Conservation (phyloP, 2,329 filamentous ascomycete genomes). For the Fusarium odoratissimum region DNA sequence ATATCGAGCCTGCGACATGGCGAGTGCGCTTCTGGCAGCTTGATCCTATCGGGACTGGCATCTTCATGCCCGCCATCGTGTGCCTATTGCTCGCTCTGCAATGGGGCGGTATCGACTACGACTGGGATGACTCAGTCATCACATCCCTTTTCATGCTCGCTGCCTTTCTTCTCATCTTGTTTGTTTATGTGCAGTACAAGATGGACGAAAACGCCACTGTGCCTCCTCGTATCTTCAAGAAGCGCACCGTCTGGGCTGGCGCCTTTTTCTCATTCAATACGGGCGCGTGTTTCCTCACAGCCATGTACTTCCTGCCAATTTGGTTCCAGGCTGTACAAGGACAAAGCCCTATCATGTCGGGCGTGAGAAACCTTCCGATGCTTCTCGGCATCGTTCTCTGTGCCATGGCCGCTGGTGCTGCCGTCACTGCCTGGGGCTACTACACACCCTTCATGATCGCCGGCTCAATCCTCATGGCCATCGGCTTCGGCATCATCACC, state of each 20-base stretch:
- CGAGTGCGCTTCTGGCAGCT: slow-evolving; percentile 42
- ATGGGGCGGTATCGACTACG: slow-evolving; percentile 57
- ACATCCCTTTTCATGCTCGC: slow-evolving; percentile 49
- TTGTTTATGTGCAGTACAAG: slow-evolving; percentile 53
- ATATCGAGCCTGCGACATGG: slow-evolving; percentile 43
- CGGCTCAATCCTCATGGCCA: slow-evolving; percentile 48
- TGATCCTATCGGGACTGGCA: slow-evolving; percentile 47
- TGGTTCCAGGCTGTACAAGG: slow-evolving; percentile 61
- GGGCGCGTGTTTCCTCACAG: slow-evolving; percentile 48
- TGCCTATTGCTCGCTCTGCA: slow-evolving; percentile 63
- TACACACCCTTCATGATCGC: slow-evolving; percentile 58
- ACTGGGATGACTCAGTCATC: slow-evolving; percentile 41
- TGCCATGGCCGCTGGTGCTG: slow-evolving; percentile 49
- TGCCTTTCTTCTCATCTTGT: slow-evolving; percentile 49
- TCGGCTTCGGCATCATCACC: slow-evolving; percentile 57
- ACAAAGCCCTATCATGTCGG: slow-evolving; percentile 53
- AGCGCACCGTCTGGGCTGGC: slow-evolving; percentile 54
- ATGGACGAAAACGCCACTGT: slow-evolving; percentile 57
- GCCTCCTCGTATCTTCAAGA: slow-evolving; percentile 55
- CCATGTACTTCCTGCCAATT: slow-evolving; percentile 56
- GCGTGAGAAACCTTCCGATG: slow-evolving; percentile 56
- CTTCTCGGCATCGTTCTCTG: slow-evolving; percentile 53
- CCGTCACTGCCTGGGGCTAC: slow-evolving; percentile 55
- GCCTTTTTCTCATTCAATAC: slow-evolving; percentile 54
- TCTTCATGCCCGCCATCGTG: slow-evolving; percentile 54